Evolutionary conservation across 768 basidiomycete species (phyloP), one percentile per base, ranked within the genome.

Genomic region (Amanita rubescens): DNA sequence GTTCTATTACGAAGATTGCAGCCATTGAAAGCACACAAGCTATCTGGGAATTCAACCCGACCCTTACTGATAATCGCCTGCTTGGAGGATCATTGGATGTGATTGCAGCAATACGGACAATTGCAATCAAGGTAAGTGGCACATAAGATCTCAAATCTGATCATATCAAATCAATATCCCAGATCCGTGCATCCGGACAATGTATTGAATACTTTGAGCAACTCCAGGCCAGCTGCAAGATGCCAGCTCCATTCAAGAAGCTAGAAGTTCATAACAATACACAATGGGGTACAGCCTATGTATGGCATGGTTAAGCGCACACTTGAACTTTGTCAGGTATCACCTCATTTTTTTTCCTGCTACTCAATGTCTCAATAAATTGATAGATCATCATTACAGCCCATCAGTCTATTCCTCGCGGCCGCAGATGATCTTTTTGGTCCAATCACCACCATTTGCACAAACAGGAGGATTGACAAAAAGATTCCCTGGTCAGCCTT

Each of bases 11-110:
- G 1, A 60, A 64, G 49, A 63, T 64, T 15, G 60, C 62, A 0
- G 59, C 59, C 1, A 50, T 69, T 1, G 64, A 69, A 38, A 69
- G 56, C 0, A 46, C 60, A 11, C 59, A 51, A 0, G 65, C 67
- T 0, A 71, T 72, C 14, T 72, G 67, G 69, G 65, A 68, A 15
- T 71, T 64, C 51, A 62, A 72, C 27, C 69, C 68, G 0, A 20
- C 15, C 0, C 27, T 56, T 1, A 10, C 35, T 2, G 55, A 57
- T 25, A 70, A 70, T 47, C 51, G 54, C 7, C 59, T 71, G 4
- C 56, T 64, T 17, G 59, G 60, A 9, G 59, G 62, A 17, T 66
- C 61, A 0, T 55, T 70, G 0, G 62, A 71, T 54, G 64, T 67
- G 2, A 62, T 72, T 32, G 62, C 67, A 0, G 57, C 65, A 0